phyloP scores from a whole-genome alignment of 495 filamentous ascomycete species.

The Penicillium crystallinum region DNA sequence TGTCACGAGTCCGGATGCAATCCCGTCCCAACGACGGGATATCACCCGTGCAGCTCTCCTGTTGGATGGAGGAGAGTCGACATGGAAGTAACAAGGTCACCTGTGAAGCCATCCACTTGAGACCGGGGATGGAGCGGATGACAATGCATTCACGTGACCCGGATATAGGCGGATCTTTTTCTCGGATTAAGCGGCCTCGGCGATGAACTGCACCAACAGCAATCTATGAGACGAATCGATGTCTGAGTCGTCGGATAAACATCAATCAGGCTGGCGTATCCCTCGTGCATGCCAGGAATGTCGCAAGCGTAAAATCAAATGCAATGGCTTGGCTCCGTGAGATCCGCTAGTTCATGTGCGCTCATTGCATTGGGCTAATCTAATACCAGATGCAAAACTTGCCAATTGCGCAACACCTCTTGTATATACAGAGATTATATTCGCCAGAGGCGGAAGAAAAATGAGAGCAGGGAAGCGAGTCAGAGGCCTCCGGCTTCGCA shows the following conservation, averaged over 20 bases:
- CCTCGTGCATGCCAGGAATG: constrained; percentile 44
- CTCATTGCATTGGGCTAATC: not conserved
- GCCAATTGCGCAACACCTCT: constrained; percentile 28
- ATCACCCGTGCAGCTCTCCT: no score
- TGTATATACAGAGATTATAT: constrained; percentile 39
- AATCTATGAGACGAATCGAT: constrained; percentile 16
- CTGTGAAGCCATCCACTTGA: no score
- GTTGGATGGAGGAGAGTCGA: no score
- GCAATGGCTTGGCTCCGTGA: constrained; percentile 37
- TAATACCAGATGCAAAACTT: constrained; percentile 32
- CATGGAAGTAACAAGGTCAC: no score
- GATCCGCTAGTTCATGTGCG: not conserved
- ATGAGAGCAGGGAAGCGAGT: constrained; percentile 11
- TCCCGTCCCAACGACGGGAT: no score
- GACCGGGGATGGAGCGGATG: no score
- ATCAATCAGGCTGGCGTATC: constrained; percentile 32
- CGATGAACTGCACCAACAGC: not conserved
- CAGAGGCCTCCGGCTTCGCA: constrained; percentile 7
- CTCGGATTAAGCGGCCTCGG: constrained; percentile 16
- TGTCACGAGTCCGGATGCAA: no score
- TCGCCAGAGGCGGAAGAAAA: constrained; percentile 36
- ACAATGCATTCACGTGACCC: constrained; percentile 12
- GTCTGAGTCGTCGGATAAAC: constrained; percentile 20
- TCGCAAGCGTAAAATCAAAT: constrained; percentile 41
- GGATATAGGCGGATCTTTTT: constrained; percentile 20